A percentile compares a stretch with the other conserved stretches of the same genome.
Evolutionary conservation across 2,329 filamentous ascomycete genomes (phyloP).

Genomic region (Verruconis gallopava): DNA sequence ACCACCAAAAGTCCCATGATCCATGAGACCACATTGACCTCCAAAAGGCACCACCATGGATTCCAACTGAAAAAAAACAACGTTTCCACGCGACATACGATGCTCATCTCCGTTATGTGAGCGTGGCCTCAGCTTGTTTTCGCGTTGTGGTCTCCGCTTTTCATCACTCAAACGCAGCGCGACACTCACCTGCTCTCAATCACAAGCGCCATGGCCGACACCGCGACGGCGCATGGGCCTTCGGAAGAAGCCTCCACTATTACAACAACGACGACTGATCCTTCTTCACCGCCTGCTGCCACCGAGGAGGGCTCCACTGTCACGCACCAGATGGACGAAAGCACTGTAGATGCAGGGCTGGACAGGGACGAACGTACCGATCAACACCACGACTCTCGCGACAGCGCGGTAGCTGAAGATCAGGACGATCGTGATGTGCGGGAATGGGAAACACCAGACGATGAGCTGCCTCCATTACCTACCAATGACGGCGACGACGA

Average conservation of each 20-base stretch:
- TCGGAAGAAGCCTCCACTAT: no score
- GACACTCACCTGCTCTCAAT: no score
- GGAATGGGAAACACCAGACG: conserved; percentile 22
- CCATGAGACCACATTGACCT: no score
- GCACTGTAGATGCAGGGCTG: background rate
- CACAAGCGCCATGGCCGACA: background rate
- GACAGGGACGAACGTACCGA: background rate
- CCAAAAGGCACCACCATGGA: no score
- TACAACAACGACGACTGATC: background rate
- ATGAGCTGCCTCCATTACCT: conserved; percentile 28
- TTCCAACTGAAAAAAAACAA: no score
- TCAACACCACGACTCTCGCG: background rate
- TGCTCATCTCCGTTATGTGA: no score
- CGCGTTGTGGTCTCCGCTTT: no score
- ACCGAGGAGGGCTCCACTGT: background rate
- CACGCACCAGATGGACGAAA: background rate
- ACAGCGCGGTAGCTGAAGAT: conserved; percentile 11
- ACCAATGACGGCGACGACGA: conserved; percentile 17
- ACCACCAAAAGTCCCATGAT: no score
- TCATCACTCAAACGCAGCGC: no score
- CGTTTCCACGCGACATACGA: no score
- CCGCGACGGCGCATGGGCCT: background rate
- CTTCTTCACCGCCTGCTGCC: background rate
- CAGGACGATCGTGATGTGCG: conserved; percentile 19
- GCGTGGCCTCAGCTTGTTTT: no score